These are phyloP conservation scores for Trichoderma polysporum DNA, from an alignment of 2,329 filamentous ascomycete species.

Conservation along the genomic window DNA sequence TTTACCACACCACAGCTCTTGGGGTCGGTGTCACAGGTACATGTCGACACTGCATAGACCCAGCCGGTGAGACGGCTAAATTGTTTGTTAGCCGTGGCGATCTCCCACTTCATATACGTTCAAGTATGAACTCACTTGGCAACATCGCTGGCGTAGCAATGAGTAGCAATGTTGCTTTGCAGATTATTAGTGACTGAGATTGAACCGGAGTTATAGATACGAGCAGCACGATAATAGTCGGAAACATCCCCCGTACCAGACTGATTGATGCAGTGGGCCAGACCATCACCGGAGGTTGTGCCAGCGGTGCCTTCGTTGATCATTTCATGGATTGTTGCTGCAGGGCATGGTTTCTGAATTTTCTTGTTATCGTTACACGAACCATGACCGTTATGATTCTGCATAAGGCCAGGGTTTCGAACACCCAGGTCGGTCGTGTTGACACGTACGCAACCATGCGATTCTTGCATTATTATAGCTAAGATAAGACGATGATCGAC, in stretches of 20 bases:
- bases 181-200: constrained; percentile 24
- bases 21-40: constrained; percentile 26
- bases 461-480: constrained; percentile 46
- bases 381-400: constrained; percentile 38
- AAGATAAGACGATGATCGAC: constrained; percentile 45
- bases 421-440: constrained; percentile 42
- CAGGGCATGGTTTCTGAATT: constrained; percentile 31
- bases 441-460: constrained; percentile 44
- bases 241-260: constrained; percentile 14
- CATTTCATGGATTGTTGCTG: constrained; percentile 32
- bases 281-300: constrained; percentile 42
- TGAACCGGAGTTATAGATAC: constrained; percentile 28
- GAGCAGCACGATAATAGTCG: constrained; percentile 25
- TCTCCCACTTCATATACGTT: background rate
- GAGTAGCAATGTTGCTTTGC: constrained; percentile 23
- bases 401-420: constrained; percentile 44
- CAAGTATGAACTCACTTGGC: constrained; percentile 21
- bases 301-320: constrained; percentile 44
- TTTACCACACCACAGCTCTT: background rate
- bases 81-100: background rate
- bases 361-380: constrained; percentile 36
- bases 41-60: constrained; percentile 25
- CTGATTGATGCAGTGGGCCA: constrained; percentile 28
- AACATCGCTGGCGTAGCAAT: constrained; percentile 27
- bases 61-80: constrained; percentile 27